Evolutionary conservation across 2,329 filamentous ascomycete species (phyloP), one percentile per base, ranked within the genome.

Genomic region (Dothideomycetes sp.): DNA sequence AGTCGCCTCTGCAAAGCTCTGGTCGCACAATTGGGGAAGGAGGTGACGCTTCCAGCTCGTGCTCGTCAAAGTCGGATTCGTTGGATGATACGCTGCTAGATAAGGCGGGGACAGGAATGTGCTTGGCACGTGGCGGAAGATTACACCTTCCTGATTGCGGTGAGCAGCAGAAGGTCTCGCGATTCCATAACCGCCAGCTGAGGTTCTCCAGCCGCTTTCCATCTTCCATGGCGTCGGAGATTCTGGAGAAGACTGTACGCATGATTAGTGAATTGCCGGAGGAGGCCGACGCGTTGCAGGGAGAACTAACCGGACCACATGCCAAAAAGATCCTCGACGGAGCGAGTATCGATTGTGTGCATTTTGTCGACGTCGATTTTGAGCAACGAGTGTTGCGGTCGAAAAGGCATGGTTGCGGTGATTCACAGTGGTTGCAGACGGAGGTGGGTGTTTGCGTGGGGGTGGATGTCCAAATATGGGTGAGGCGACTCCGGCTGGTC

Each of bases 171-270:
- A 42, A 47, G 27, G 45, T 89, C 59, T 96, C 88, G 54, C 87
- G 76, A 53, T 86, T 93, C 89, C 88, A 96, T 45, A 96, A 68
- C 53, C 91, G 73, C 91, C 91, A 96, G 59, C 84, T 93, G 47
- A 98, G 70, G 66, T 98, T 96, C 61, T 96, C 91, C 58, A 95
- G 70, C 55, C 91, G 75, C 57, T 85, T 79, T 42, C 91, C 91
- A 63, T 96, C 84, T 59, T 94, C 85, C 59, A 96, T 81, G 38
- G 88, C 91, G 56, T 91, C 85, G 57, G 87, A 86, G 63, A 89
- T 94, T 65, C 87, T 85, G 37, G 87, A 89, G 59, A 96, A 95
- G 45, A 96, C 42, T 45, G 36, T 15, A 35, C 41, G 42, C 46
- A 50, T 37, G 32, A 27, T 31, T 19, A 39, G 24, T 39, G 32